phyloP scores from a whole-genome alignment of 441 rosid genomes.

The Capsella rubella region DNA sequence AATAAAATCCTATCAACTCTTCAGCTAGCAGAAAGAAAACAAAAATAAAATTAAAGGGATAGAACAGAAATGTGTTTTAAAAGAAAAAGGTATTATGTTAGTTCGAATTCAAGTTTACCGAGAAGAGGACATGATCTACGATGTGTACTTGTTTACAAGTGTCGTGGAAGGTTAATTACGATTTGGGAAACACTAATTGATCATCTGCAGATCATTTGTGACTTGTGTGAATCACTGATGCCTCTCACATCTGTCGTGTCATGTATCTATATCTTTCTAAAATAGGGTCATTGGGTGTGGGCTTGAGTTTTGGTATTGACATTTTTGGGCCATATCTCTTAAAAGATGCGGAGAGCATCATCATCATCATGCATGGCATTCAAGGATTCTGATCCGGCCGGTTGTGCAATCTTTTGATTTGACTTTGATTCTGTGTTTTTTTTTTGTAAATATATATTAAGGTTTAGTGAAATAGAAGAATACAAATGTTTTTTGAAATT shows the following conservation, averaged over 20 bases:
- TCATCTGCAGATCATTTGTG: too few relatives aligned
- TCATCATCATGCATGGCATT: conserved; percentile 10
- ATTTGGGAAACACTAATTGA: neutral
- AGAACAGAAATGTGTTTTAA: neutral
- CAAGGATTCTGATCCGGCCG: neutral
- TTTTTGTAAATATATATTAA: too few relatives aligned
- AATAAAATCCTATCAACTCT: neutral
- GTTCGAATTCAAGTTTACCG: conserved; percentile 5
- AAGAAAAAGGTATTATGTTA: neutral
- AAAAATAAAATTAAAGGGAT: neutral
- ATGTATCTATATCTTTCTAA: neutral
- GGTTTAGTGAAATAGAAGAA: neutral
- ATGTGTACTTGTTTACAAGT: neutral
- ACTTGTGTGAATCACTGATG: conserved; percentile 33
- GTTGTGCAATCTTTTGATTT: neutral
- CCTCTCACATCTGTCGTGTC: conserved; percentile 29
- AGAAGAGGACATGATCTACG: neutral
- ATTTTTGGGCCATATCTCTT: conserved; percentile 27
- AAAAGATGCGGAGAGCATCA: neutral
- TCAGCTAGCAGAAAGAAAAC: neutral
- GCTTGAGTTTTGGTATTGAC: neutral
- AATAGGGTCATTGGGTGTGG: conserved; percentile 33
- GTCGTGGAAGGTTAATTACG: neutral
- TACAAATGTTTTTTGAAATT: too few relatives aligned
- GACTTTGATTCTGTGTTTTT: neutral